These are phyloP conservation scores for Aspergillus puulaauensis DNA, from an alignment of 2,329 filamentous ascomycete genomes.

Conservation along the genomic window DNA sequence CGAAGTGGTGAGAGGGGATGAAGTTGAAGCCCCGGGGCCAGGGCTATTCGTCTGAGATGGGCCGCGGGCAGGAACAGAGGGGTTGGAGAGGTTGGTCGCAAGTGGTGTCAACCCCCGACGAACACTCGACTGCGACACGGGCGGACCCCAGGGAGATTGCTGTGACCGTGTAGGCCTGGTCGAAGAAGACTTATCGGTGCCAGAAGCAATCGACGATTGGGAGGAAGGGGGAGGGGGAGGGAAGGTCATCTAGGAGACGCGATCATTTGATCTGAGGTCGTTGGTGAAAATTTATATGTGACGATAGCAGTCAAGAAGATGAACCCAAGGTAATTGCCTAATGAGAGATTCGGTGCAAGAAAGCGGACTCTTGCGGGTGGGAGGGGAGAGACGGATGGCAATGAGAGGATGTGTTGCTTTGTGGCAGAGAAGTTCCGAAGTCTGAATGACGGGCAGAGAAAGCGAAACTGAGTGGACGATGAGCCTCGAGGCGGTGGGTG, in stretches of 20 bases:
- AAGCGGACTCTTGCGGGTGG: conserved; percentile 13
- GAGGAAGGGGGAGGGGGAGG: conserved; percentile 52
- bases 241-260: conserved; percentile 58
- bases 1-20: conserved; percentile 53
- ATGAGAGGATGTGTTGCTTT: conserved; percentile 25
- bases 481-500: conserved; percentile 18
- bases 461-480: conserved; percentile 25
- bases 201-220: conserved; percentile 53
- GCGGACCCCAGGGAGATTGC: conserved; percentile 58
- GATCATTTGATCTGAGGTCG: conserved; percentile 50
- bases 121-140: conserved; percentile 54
- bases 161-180: conserved; percentile 45
- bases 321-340: conserved; percentile 8
- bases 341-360: conserved; percentile 7
- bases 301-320: conserved; percentile 11
- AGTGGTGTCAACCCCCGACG: conserved; percentile 60
- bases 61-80: conserved; percentile 44
- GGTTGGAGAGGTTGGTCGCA: conserved; percentile 50
- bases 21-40: conserved; percentile 48
- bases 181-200: conserved; percentile 49
- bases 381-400: conserved; percentile 17
- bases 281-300: conserved; percentile 34
- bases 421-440: conserved; percentile 29
- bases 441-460: conserved; percentile 25
- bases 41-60: conserved; percentile 49